Evolutionary conservation across 2,329 filamentous ascomycete species (phyloP).

Genomic region (Ceratocystis destructans): DNA sequence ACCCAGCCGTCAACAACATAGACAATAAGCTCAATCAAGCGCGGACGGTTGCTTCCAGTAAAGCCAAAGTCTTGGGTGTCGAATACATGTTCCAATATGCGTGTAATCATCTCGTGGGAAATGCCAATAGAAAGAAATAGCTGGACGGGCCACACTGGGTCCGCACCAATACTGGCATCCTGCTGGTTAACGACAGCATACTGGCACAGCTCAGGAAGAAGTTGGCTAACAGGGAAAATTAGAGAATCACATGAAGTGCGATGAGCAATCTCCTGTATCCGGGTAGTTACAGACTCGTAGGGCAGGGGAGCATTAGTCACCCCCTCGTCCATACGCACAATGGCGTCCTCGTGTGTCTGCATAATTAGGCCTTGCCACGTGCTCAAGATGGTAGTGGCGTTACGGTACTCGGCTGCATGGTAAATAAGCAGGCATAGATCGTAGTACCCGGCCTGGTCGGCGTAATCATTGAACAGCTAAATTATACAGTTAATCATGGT

Average conservation of each 20-base stretch:
- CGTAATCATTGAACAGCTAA: constrained; percentile 84
- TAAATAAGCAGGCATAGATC: constrained; percentile 89
- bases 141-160: constrained; percentile 43
- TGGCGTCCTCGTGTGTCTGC: constrained; percentile 48
- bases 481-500: constrained; percentile 18
- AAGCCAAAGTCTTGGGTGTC: constrained; percentile 48
- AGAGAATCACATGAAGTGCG: constrained; percentile 51
- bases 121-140: constrained; percentile 44
- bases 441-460: constrained; percentile 82
- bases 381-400: constrained; percentile 64
- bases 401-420: constrained; percentile 80
- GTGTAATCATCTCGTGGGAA: constrained; percentile 42
- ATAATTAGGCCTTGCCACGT: constrained; percentile 78
- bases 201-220: constrained; percentile 49
- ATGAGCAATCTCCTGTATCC: constrained; percentile 51
- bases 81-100: constrained; percentile 43
- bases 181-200: constrained; percentile 47
- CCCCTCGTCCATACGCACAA: constrained; percentile 26
- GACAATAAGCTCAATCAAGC: constrained; percentile 42
- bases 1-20: constrained; percentile 38
- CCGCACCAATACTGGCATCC: constrained; percentile 43
- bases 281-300: constrained; percentile 55
- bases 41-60: constrained; percentile 35
- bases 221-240: constrained; percentile 48
- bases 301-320: constrained; percentile 35